phyloP scores from a whole-genome alignment of 495 filamentous ascomycete genomes.

The Annulohypoxylon maeteangense region DNA sequence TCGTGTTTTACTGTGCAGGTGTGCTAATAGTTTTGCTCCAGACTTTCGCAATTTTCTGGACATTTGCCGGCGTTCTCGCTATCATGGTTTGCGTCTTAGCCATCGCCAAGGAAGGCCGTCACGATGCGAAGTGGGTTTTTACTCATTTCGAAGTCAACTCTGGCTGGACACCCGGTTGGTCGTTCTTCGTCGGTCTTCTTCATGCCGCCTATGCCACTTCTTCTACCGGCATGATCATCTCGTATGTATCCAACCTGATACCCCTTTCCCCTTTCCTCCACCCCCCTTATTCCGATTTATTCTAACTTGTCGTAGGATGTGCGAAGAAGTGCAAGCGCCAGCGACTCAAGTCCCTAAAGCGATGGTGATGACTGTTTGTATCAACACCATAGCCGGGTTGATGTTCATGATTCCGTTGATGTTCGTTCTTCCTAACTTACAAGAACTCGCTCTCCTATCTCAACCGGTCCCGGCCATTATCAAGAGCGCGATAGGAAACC shows the following conservation, averaged over 20 bases:
- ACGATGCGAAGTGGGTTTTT: slow-evolving; percentile 54
- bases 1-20: background rate
- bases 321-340: slow-evolving; percentile 60
- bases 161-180: slow-evolving; percentile 62
- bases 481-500: slow-evolving; percentile 57
- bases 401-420: slow-evolving; percentile 62
- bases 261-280: too few relatives aligned
- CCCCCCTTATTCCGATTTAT: background rate
- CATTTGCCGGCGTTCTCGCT: slow-evolving; percentile 59
- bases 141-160: slow-evolving; percentile 58
- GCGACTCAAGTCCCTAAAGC: slow-evolving; percentile 63
- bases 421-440: slow-evolving; percentile 60
- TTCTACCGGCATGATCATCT: slow-evolving; percentile 65
- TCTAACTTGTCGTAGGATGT: slow-evolving; percentile 53
- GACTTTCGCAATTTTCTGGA: slow-evolving; percentile 65
- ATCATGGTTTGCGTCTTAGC: slow-evolving; percentile 57
- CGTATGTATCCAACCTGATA: slow-evolving; percentile 46
- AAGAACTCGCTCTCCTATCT: slow-evolving; percentile 52
- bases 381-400: slow-evolving; percentile 61
- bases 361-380: slow-evolving; percentile 60
- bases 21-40: slow-evolving; percentile 29
- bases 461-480: slow-evolving; percentile 61
- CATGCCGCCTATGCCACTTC: slow-evolving; percentile 63
- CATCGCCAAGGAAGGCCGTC: slow-evolving; percentile 58
- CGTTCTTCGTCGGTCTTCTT: slow-evolving; percentile 60